A percentile compares a stretch with the other conserved stretches of the same genome.
Evolutionary conservation across 805 yeast species (phyloP).

Genomic region (Hanseniaspora lindneri): DNA sequence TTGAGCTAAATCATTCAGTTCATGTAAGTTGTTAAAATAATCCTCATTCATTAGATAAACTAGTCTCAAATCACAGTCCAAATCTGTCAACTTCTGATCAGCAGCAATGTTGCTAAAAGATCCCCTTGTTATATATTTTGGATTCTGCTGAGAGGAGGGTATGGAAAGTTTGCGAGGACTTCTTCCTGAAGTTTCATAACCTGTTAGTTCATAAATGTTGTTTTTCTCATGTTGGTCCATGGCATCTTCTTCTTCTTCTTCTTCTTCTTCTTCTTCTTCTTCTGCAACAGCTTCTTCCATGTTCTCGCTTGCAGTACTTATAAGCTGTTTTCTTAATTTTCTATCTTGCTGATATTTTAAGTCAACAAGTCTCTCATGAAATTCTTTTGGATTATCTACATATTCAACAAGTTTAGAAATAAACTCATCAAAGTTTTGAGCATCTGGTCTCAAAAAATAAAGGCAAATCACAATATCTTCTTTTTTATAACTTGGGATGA

Average conservation of each 20-base stretch:
- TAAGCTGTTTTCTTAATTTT: too few species aligned
- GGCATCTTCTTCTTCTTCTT: conserved; percentile 12
- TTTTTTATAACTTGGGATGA: conserved; percentile 23
- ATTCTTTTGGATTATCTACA: conserved; percentile 32
- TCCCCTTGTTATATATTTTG: conserved; percentile 6
- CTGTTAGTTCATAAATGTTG: conserved; percentile 10
- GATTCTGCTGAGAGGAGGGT: not conserved
- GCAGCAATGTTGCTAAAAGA: conserved; percentile 3
- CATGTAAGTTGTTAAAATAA: conserved; percentile 10
- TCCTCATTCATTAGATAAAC: conserved; percentile 15
- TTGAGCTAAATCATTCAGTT: not conserved
- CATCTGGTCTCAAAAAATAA: conserved; percentile 53
- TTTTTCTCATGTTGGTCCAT: conserved; percentile 1
- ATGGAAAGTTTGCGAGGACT: conserved; percentile 9
- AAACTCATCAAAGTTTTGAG: conserved; percentile 32
- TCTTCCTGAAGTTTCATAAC: conserved; percentile 5
- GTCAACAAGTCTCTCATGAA: not conserved
- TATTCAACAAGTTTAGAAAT: conserved; percentile 37
- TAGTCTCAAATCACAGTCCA: conserved; percentile 5
- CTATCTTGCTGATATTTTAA: too few species aligned
- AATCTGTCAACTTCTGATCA: not conserved
- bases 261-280: not conserved
- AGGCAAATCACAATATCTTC: conserved; percentile 40
- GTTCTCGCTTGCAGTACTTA: too few species aligned
- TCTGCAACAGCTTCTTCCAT: too few species aligned